A percentile compares a stretch with the other conserved stretches of the same genome.
These are phyloP conservation scores for Paraphoma sp. DNA, from an alignment of 2,329 filamentous ascomycete genomes.

Conservation along the genomic window DNA sequence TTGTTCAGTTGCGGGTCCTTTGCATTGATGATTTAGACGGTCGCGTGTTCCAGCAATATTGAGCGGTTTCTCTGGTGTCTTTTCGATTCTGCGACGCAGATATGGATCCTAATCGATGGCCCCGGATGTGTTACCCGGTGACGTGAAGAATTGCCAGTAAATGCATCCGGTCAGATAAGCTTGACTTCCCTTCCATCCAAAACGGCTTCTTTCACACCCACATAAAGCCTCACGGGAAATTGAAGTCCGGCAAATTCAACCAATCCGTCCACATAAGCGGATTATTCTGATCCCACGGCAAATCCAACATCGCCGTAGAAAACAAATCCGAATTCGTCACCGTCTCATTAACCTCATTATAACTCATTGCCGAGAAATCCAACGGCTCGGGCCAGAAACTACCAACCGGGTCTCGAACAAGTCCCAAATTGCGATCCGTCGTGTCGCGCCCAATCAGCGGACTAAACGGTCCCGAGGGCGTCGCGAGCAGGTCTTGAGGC, in stretches of 20 bases:
- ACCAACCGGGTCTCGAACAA: slow-evolving; percentile 19
- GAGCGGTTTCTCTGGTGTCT: too few species aligned
- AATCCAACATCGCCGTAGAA: slow-evolving; percentile 61
- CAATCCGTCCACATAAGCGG: slow-evolving; percentile 42
- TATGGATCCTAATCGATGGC: too few species aligned
- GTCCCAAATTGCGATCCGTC: slow-evolving; percentile 7
- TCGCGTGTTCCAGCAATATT: too few species aligned
- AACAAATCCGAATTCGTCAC: slow-evolving; percentile 69
- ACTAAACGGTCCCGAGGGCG: slow-evolving; percentile 6
- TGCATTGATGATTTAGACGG: too few species aligned
- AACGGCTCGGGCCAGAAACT: slow-evolving; percentile 45
- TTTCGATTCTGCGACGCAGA: too few species aligned
- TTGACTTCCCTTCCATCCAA: too few species aligned
- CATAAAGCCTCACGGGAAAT: slow-evolving; percentile 29
- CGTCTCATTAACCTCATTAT: slow-evolving; percentile 71
- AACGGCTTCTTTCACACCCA: too few species aligned
- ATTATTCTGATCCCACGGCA: slow-evolving; percentile 63
- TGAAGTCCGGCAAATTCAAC: slow-evolving; percentile 43
- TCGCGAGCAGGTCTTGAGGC: slow-evolving; percentile 5
- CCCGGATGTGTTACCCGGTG: too few species aligned
- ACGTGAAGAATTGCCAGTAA: too few species aligned
- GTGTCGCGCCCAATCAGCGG: background rate
- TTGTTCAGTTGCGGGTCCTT: too few species aligned
- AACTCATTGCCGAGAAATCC: slow-evolving; percentile 73
- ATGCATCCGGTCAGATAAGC: too few species aligned